phyloP scores from a whole-genome alignment of 257 asterid genomes.

The Solanum chmielewskii region DNA sequence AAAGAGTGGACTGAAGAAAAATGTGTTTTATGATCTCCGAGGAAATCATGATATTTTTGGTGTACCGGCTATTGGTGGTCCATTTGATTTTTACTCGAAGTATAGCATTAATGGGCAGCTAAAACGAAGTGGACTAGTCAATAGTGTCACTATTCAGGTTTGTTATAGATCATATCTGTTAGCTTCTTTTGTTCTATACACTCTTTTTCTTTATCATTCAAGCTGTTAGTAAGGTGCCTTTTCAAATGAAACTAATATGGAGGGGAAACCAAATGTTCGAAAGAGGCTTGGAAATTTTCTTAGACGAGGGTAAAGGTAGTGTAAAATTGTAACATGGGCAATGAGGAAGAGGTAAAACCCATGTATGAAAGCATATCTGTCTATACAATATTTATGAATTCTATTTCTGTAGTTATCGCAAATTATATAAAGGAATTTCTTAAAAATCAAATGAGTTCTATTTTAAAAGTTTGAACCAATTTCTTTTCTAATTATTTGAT shows the following conservation, averaged over 20 bases:
- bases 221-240: background rate
- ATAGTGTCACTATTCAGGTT: slow-evolving; percentile 70
- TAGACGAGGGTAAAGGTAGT: background rate
- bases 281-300: background rate
- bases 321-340: background rate
- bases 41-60: slow-evolving; percentile 96
- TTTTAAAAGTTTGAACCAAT: background rate
- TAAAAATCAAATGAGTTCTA: background rate
- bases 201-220: background rate
- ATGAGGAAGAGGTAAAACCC: background rate
- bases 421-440: background rate
- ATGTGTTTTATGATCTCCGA: slow-evolving; percentile 66
- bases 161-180: background rate
- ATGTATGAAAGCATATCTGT: background rate
- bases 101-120: slow-evolving; percentile 64
- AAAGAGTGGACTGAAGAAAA: slow-evolving; percentile 66
- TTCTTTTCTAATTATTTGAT: background rate
- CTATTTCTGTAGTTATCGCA: background rate
- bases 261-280: background rate
- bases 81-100: slow-evolving; percentile 59
- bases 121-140: slow-evolving; percentile 49
- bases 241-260: background rate
- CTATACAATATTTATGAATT: background rate
- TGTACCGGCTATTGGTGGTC: slow-evolving; percentile 54
- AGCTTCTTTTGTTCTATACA: background rate